Percentiles rank a stretch among this genome's conserved stretches.
Conservation (phyloP, 768 basidiomycete genomes). For the Amanita thiersii region DNA sequence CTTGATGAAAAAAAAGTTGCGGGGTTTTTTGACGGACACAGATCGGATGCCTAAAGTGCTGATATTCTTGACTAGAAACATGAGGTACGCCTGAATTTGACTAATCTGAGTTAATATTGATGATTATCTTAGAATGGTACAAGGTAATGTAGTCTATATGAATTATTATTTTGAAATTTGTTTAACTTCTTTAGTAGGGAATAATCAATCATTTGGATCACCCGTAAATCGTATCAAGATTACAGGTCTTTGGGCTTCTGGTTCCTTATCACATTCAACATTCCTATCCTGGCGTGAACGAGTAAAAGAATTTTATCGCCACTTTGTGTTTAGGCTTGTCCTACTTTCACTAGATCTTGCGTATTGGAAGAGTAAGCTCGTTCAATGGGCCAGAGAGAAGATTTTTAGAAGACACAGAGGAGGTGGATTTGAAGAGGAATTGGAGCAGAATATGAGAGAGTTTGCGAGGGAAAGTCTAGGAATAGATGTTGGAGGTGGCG, state of each 20-base stretch:
- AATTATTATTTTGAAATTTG: conserved; percentile 10
- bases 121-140: conserved; percentile 47
- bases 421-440: conserved; percentile 69
- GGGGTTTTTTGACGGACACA: conserved; percentile 61
- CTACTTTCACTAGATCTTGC: conserved; percentile 65
- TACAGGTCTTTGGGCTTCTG: conserved; percentile 76
- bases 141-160: conserved; percentile 22
- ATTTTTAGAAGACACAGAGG: conserved; percentile 21
- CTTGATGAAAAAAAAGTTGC: conserved; percentile 57
- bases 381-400: conserved; percentile 39
- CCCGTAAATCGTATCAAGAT: conserved; percentile 90
- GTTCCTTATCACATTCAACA: conserved; percentile 43
- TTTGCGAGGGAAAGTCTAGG: conserved; percentile 79
- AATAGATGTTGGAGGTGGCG: conserved; percentile 54
- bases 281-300: conserved; percentile 33
- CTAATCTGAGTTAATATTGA: neutral
- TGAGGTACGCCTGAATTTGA: neutral
- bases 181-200: conserved; percentile 31
- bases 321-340: conserved; percentile 54
- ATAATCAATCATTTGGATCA: conserved; percentile 77
- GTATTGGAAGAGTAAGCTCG: conserved; percentile 56
- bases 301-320: conserved; percentile 44
- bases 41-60: conserved; percentile 74
- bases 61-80: conserved; percentile 69
- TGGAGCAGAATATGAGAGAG: conserved; percentile 66